A percentile compares a stretch with the other conserved stretches of the same genome.
These are phyloP conservation scores for Daldinia bambusicola DNA, from an alignment of 495 filamentous ascomycete species.

Conservation along the genomic window DNA sequence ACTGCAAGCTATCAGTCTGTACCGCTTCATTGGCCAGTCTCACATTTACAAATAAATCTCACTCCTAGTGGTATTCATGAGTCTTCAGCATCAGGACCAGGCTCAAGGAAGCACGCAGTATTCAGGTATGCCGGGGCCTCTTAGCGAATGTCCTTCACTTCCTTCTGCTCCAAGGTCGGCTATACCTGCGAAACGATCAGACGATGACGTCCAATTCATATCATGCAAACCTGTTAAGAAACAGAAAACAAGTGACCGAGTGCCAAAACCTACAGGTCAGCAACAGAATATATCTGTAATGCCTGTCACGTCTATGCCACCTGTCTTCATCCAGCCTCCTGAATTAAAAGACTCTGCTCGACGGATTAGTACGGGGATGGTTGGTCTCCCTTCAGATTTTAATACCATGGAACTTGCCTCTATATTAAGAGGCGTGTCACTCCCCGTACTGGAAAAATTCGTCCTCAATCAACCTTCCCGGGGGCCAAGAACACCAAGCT, in stretches of 20 bases:
- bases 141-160: constrained; percentile 11
- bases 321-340: constrained; percentile 10
- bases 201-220: constrained; percentile 59
- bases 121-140: neutral
- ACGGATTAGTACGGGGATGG: constrained; percentile 51
- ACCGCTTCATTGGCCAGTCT: neutral
- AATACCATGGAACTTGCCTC: constrained; percentile 38
- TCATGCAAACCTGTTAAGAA: constrained; percentile 57
- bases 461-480: constrained; percentile 39
- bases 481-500: constrained; percentile 39
- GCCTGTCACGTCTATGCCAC: constrained; percentile 7
- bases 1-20: neutral
- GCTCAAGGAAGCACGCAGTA: constrained; percentile 3
- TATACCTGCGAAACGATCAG: constrained; percentile 40
- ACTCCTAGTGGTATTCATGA: constrained; percentile 21
- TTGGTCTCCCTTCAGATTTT: constrained; percentile 44
- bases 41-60: constrained; percentile 9
- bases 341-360: constrained; percentile 40
- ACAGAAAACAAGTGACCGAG: constrained; percentile 45
- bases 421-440: constrained; percentile 45
- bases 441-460: constrained; percentile 49
- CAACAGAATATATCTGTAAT: constrained; percentile 16
- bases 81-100: constrained; percentile 11
- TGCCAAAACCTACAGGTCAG: neutral
- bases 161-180: constrained; percentile 13